A percentile compares a stretch with the other conserved stretches of the same genome.
phyloP scores from a whole-genome alignment of 1,284 basidiomycete genomes.

The Naganishia albida region DNA sequence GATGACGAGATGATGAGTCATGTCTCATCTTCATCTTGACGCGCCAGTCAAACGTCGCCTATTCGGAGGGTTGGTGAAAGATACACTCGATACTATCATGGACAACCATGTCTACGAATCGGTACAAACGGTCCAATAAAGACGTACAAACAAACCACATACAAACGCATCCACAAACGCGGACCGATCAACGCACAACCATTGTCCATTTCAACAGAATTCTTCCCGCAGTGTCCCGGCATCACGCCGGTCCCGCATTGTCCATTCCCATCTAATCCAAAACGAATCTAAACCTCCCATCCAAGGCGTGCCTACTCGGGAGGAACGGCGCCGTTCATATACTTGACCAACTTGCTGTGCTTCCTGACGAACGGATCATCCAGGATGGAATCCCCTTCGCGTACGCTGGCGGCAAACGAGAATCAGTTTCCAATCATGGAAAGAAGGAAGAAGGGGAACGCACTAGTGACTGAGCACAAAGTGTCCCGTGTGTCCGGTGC shows the following conservation, averaged over 20 bases:
- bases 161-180: background rate
- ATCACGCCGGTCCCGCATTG: background rate
- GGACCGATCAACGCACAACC: background rate
- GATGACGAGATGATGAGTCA: too few relatives aligned
- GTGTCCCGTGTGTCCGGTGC: conserved; percentile 2
- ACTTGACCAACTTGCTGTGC: conserved; percentile 37
- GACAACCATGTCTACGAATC: background rate
- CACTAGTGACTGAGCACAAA: conserved; percentile 10
- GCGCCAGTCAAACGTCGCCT: too few relatives aligned
- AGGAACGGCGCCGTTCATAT: conserved; percentile 32
- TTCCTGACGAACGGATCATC: conserved; percentile 37
- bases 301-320: background rate
- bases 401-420: conserved; percentile 30
- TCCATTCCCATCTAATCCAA: background rate
- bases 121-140: background rate
- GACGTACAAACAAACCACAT: background rate
- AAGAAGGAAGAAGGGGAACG: background rate
- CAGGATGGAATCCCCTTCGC: conserved; percentile 38
- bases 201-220: background rate
- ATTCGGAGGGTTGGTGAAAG: too few relatives aligned
- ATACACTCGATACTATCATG: too few relatives aligned
- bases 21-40: too few relatives aligned
- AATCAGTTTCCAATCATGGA: too few relatives aligned
- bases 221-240: background rate
- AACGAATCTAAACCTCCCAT: background rate